A percentile compares a stretch with the other conserved stretches of the same genome.
phyloP scores from a whole-genome alignment of 768 basidiomycete genomes.

The Boletus huronensis region DNA sequence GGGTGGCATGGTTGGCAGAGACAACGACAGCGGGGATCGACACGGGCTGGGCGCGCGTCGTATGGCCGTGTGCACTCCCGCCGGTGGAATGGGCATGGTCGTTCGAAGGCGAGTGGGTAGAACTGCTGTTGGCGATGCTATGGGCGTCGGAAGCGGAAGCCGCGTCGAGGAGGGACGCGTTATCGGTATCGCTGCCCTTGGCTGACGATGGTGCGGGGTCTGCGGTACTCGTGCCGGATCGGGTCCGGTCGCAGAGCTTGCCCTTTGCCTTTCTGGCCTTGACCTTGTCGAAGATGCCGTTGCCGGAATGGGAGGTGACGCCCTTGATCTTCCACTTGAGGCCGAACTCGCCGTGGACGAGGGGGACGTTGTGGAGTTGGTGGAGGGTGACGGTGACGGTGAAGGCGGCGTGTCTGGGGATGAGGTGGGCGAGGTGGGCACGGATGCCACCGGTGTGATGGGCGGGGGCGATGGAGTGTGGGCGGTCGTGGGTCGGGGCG shows the following conservation, averaged over 20 bases:
- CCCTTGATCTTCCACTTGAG: constrained; percentile 72
- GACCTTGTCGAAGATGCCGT: constrained; percentile 42
- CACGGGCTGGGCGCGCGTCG: background rate
- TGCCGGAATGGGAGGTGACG: constrained; percentile 38
- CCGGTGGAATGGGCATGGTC: constrained; percentile 8
- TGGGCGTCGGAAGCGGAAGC: constrained; percentile 27
- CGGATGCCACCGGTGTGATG: constrained; percentile 35
- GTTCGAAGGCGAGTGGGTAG: constrained; percentile 20
- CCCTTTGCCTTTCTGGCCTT: constrained; percentile 26
- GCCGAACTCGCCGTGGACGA: constrained; percentile 67
- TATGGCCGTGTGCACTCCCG: background rate
- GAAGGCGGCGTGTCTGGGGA: constrained; percentile 66
- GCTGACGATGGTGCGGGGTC: background rate
- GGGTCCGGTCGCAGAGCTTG: background rate
- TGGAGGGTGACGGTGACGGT: constrained; percentile 58
- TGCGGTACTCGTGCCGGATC: too few relatives aligned
- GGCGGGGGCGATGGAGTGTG: background rate
- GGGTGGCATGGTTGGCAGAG: constrained; percentile 20
- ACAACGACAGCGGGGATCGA: constrained; percentile 28
- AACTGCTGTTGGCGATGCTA: constrained; percentile 28
- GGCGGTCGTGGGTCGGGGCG: background rate
- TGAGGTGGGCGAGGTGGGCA: constrained; percentile 55
- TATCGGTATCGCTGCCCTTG: constrained; percentile 25
- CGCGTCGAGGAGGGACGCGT: constrained; percentile 22
- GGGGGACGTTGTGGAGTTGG: constrained; percentile 67